Conservation (phyloP, 1,284 basidiomycete genomes). For the Malassezia equina region DNA sequence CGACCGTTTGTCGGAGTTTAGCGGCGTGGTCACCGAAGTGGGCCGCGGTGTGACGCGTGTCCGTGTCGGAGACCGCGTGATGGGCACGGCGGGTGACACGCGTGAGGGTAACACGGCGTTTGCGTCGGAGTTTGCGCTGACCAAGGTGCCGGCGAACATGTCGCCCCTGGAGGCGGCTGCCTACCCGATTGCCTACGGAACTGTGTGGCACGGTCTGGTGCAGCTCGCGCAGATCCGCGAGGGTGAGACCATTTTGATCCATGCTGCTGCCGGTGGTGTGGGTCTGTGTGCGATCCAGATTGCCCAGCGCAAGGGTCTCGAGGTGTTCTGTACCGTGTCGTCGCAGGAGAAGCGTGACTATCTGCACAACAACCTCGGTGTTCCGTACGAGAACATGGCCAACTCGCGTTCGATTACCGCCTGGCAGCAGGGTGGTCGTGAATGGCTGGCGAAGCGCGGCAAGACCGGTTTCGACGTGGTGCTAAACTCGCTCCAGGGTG, state of each 20-base stretch:
- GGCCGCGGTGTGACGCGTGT: constrained; percentile 47
- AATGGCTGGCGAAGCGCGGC: constrained; percentile 18
- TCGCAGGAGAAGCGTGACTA: constrained; percentile 21
- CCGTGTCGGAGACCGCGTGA: constrained; percentile 58
- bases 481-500: constrained; percentile 18
- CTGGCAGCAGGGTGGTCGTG: constrained; percentile 12
- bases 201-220: constrained; percentile 68
- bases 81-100: constrained; percentile 47
- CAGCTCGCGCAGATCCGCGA: constrained; percentile 70
- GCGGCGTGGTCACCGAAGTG: constrained; percentile 65
- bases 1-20: constrained; percentile 54
- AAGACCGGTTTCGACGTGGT: constrained; percentile 17
- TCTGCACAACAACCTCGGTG: constrained; percentile 19
- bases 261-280: constrained; percentile 78
- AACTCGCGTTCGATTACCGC: constrained; percentile 17
- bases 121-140: constrained; percentile 56
- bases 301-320: constrained; percentile 15
- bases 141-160: constrained; percentile 54
- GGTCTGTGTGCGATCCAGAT: constrained; percentile 48
- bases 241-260: constrained; percentile 60
- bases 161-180: constrained; percentile 63
- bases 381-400: constrained; percentile 21
- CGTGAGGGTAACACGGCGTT: constrained; percentile 15
- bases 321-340: constrained; percentile 19
- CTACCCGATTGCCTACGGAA: constrained; percentile 24